Conservation (phyloP, 768 basidiomycete species). For the Arthromyces matolae region DNA sequence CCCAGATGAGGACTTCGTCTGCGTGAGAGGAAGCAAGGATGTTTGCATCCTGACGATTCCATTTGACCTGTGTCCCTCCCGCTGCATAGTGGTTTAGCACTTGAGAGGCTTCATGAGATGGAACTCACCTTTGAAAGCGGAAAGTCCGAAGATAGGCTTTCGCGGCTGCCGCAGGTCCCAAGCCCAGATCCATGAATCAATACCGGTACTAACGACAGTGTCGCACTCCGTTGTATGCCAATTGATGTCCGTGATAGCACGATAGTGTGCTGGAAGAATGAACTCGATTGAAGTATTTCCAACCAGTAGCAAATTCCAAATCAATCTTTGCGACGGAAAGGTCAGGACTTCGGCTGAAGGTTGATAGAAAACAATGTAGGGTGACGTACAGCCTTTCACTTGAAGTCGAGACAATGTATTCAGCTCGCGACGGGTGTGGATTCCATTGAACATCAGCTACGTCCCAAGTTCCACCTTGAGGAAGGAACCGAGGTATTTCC, state of each 20-base stretch:
- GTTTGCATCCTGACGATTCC: constrained; percentile 86
- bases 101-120: constrained; percentile 1
- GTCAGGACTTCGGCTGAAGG: background rate
- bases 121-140: constrained; percentile 47
- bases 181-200: constrained; percentile 92
- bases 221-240: constrained; percentile 90
- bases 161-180: constrained; percentile 82
- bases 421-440: constrained; percentile 68
- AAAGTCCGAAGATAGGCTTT: constrained; percentile 72
- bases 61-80: constrained; percentile 94
- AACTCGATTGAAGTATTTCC: constrained; percentile 81
- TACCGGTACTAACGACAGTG: constrained; percentile 82
- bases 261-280: constrained; percentile 84
- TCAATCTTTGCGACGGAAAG: constrained; percentile 46
- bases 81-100: constrained; percentile 40
- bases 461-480: constrained; percentile 96
- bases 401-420: constrained; percentile 86
- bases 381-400: constrained; percentile 77
- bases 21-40: constrained; percentile 87
- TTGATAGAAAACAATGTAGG: background rate
- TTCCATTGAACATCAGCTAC: constrained; percentile 94
- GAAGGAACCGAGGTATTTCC: constrained; percentile 87
- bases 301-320: constrained; percentile 85
- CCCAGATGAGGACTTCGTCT: constrained; percentile 90
- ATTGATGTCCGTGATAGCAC: constrained; percentile 97